A percentile compares a stretch with the other conserved stretches of the same genome.
phyloP scores from a whole-genome alignment of 768 basidiomycete species.

The Rhizopogon rudus region DNA sequence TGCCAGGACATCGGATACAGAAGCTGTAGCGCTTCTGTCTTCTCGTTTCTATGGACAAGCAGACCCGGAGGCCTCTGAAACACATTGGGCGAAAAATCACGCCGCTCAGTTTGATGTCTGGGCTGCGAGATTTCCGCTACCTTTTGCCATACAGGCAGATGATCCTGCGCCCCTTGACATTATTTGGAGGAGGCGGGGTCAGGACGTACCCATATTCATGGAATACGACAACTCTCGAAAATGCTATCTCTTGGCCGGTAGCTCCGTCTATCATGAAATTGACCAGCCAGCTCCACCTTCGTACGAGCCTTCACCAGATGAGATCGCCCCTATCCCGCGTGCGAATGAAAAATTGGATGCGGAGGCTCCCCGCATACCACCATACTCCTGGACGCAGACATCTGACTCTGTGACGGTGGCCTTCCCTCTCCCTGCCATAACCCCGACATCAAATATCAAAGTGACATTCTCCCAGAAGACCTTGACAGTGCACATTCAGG shows the following conservation, averaged over 20 bases:
- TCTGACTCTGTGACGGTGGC: constrained; percentile 78
- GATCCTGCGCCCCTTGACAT: constrained; percentile 41
- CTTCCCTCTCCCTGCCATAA: constrained; percentile 75
- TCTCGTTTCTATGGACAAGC: constrained; percentile 43
- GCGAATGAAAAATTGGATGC: constrained; percentile 50
- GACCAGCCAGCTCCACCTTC: constrained; percentile 25
- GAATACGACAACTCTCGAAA: constrained; percentile 40
- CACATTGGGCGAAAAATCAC: constrained; percentile 12
- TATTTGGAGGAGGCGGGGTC: constrained; percentile 66
- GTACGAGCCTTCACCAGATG: constrained; percentile 60
- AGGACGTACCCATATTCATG: constrained; percentile 62
- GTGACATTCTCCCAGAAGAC: constrained; percentile 61
- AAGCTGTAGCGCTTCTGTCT: constrained; percentile 49
- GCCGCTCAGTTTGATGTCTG: constrained; percentile 57
- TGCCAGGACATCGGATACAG: constrained; percentile 29
- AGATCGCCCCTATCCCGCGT: constrained; percentile 67
- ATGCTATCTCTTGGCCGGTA: constrained; percentile 54
- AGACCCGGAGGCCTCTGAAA: constrained; percentile 12
- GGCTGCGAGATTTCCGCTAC: constrained; percentile 49
- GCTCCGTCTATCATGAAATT: constrained; percentile 46
- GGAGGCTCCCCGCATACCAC: constrained; percentile 44
- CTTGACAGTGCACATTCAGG: constrained; percentile 58
- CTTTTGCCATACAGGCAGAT: constrained; percentile 24
- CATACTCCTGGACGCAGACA: constrained; percentile 93
- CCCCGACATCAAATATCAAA: constrained; percentile 57